Base-by-base conservation (phyloP, 495 filamentous ascomycete species). In the Xylaria intraflava region DNA sequence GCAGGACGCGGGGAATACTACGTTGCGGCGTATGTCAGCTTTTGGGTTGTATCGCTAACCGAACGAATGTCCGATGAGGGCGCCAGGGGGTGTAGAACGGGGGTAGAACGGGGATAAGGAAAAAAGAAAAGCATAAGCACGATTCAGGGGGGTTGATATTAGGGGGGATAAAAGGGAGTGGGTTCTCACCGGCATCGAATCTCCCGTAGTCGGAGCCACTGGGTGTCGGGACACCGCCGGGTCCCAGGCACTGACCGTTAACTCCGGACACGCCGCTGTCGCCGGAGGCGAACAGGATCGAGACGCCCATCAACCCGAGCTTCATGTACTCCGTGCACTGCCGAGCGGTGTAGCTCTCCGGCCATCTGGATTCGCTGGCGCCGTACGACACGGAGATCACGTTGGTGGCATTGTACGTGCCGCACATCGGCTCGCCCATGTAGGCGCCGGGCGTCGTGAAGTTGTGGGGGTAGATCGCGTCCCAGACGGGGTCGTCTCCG, bases 231-330 rank as follows among this genome's bases (percentile, higher is more conserved):
- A 66, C 64, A 29, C 58, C 31, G 16, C 46, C 26, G 20, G 59
- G 57, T 0, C 64, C 66, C 14, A 66, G 42, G 50, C 66, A 68
- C 2, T 61, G 59, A 0, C 52, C 41, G 1, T 55, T 58, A 7
- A 54, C 57, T 61, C 54, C 77, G 38, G 68, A 74, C 10, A 83
- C 80, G 39, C 83, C 82, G 42, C 69, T 70, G 69, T 85, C 81
- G 10, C 82, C 82, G 0, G 78, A 82, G 0, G 83, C 78, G 55
- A 80, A 78, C 33, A 88, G 58, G 17, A 86, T 68, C 0, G 80
- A 79, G 7, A 83, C 72, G 10, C 84, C 84, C 51, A 78, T 78
- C 20, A 86, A 69, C 2, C 77, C 83, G 6, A 87, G 80, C 69
- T 87, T 87, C 71, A 87, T 76, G 60, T 76, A 60, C 69, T 72